Evolutionary conservation across 768 basidiomycete species (phyloP).

Genomic region (Podaxis pistillaris): DNA sequence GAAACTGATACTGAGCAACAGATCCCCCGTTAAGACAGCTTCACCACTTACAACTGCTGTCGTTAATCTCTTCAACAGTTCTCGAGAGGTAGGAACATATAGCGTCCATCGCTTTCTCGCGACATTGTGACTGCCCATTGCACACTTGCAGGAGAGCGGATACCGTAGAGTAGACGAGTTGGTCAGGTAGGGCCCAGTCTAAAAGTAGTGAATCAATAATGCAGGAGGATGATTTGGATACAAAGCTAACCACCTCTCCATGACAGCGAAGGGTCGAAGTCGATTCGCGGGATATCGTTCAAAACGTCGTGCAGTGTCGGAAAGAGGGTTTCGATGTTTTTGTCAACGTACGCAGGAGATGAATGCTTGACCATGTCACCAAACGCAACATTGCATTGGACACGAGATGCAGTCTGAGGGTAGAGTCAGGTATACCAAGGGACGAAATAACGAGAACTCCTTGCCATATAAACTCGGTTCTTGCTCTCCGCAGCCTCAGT

Average conservation of each 20-base stretch:
- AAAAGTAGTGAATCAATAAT: constrained; percentile 13
- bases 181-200: constrained; percentile 90
- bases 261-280: constrained; percentile 75
- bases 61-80: constrained; percentile 54
- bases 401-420: constrained; percentile 61
- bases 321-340: constrained; percentile 52
- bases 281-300: constrained; percentile 67
- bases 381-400: constrained; percentile 82
- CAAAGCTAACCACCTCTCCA: constrained; percentile 63
- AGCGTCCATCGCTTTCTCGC: constrained; percentile 49
- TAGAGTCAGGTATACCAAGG: background rate
- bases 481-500: constrained; percentile 22
- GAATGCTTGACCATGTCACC: constrained; percentile 73
- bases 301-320: constrained; percentile 66
- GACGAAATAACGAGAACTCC: constrained; percentile 17
- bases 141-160: constrained; percentile 73
- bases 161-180: constrained; percentile 76
- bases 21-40: background rate
- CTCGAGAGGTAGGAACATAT: constrained; percentile 60
- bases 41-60: constrained; percentile 49
- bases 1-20: constrained; percentile 7
- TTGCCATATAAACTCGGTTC: constrained; percentile 53
- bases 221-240: background rate
- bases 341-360: constrained; percentile 47
- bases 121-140: constrained; percentile 46